A percentile compares a stretch with the other conserved stretches of the same genome.
These are phyloP conservation scores for Xylaria longipes DNA, from an alignment of 495 filamentous ascomycete genomes.

Conservation along the genomic window DNA sequence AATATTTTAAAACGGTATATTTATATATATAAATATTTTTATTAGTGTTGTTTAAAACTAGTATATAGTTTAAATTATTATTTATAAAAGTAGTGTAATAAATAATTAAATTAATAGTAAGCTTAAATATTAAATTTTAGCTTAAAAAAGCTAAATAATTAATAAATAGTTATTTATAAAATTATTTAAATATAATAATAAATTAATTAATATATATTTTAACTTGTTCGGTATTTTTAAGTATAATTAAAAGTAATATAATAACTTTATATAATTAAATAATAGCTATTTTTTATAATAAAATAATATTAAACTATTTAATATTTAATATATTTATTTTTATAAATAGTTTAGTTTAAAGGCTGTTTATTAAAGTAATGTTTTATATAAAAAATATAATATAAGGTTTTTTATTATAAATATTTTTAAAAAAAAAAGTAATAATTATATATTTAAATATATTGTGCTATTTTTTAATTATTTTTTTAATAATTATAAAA, in stretches of 20 bases:
- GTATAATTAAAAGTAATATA: constrained; percentile 2
- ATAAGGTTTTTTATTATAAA: background rate
- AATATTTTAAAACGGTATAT: background rate
- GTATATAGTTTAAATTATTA: constrained; percentile 3
- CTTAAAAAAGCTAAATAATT: background rate
- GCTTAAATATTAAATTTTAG: constrained; percentile 16
- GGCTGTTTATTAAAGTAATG: background rate
- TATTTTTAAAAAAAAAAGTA: background rate
- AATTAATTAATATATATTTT: background rate
- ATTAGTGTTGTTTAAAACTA: no score
- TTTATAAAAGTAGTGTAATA: constrained; percentile 1
- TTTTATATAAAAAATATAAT: background rate
- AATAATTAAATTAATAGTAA: background rate
- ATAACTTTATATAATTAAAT: constrained; percentile 12
- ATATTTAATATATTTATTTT: constrained; percentile 20
- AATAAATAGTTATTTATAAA: background rate
- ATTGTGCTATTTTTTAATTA: background rate
- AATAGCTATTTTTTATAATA: constrained; percentile 4
- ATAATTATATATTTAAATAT: constrained; percentile 15
- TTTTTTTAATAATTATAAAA: constrained; percentile 8
- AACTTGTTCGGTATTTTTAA: background rate
- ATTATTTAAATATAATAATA: constrained; percentile 9
- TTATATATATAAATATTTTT: constrained; percentile 15
- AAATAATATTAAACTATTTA: constrained; percentile 11
- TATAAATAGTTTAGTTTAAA: constrained; percentile 9